Percentiles rank a stretch among this genome's conserved stretches.
These are phyloP conservation scores for Sugiyamaella grinbergsii DNA, from an alignment of 1,139 yeast genomes.

Conservation along the genomic window DNA sequence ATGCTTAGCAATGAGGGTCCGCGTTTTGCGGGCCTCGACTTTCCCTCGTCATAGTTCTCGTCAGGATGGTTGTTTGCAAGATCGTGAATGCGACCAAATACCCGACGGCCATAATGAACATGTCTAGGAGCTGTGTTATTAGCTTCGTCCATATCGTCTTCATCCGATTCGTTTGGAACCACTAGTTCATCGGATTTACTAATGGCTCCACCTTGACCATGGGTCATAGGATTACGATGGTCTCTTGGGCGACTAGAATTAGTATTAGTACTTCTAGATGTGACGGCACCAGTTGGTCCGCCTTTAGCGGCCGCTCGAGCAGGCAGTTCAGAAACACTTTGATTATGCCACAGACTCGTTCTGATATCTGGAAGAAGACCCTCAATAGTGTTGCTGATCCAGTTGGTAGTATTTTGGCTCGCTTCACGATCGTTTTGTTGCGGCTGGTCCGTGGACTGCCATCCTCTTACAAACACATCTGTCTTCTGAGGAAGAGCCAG, in stretches of 20 bases:
- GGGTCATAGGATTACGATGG: neutral
- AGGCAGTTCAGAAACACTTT: too few species aligned
- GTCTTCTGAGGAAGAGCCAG: neutral
- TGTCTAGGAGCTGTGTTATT: neutral
- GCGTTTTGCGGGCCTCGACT: neutral
- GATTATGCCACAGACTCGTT: neutral
- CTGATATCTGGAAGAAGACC: neutral
- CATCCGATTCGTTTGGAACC: neutral
- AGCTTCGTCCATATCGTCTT: neutral
- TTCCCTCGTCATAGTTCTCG: neutral
- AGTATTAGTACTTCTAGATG: too few species aligned
- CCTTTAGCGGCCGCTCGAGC: neutral
- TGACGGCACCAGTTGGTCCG: too few species aligned
- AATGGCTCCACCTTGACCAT: conserved; percentile 5
- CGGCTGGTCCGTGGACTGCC: neutral
- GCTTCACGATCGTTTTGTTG: neutral
- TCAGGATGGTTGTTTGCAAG: conserved; percentile 6
- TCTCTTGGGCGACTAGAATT: neutral
- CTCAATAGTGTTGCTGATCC: neutral
- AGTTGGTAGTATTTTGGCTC: neutral
- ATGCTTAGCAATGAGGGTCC: neutral
- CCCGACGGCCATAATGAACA: conserved; percentile 5
- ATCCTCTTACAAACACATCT: conserved; percentile 2
- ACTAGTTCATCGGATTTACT: conserved; percentile 10
- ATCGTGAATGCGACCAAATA: neutral